Evolutionary conservation across 495 filamentous ascomycete species (phyloP).

Genomic region (Neurospora sp.): DNA sequence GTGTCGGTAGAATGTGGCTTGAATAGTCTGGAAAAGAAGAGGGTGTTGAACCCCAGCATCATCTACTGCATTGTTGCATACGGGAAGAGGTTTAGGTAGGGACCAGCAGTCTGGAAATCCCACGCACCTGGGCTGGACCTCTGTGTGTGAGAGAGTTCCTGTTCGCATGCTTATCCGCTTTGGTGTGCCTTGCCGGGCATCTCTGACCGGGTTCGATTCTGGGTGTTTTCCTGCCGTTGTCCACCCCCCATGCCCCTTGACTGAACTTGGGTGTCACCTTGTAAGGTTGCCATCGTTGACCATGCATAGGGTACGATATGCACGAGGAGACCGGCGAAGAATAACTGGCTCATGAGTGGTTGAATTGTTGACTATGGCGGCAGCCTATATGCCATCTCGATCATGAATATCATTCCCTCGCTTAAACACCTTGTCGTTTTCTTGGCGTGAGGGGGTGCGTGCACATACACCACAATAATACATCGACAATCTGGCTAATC

Average conservation of each 20-base stretch:
- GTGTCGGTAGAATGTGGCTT: background rate
- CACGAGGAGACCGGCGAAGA: background rate
- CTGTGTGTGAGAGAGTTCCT: background rate
- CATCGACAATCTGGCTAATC: too few relatives aligned
- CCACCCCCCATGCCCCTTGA: background rate
- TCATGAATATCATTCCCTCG: background rate
- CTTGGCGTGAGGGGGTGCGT: too few relatives aligned
- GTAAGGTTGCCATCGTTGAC: background rate
- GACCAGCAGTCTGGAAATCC: background rate
- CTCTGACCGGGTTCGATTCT: background rate
- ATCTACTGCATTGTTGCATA: background rate
- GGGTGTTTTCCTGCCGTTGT: background rate
- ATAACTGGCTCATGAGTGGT: background rate
- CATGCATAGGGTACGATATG: background rate
- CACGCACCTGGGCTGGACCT: background rate
- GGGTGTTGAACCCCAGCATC: background rate
- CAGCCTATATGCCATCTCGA: background rate
- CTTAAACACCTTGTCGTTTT: too few relatives aligned
- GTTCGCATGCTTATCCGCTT: background rate
- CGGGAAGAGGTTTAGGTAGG: background rate
- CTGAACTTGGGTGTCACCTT: background rate
- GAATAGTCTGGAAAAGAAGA: background rate
- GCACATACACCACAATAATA: too few relatives aligned
- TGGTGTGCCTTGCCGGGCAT: background rate
- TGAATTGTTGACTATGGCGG: background rate